Conservation (phyloP, 164 flowering plant genomes). For the Taxillus chinensis region DNA sequence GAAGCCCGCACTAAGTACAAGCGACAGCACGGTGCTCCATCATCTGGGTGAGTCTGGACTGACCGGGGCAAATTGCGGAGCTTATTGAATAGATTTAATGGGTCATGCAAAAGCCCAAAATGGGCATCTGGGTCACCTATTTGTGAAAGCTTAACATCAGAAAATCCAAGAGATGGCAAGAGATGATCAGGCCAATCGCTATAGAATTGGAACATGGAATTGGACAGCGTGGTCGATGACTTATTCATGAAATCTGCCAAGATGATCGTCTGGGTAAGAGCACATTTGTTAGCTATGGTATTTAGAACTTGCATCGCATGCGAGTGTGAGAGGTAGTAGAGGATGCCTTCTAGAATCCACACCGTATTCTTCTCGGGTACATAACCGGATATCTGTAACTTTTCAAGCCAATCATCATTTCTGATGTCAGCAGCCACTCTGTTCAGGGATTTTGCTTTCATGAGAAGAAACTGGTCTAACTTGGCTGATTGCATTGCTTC, state of each 20-base stretch:
- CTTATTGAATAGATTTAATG: slow-evolving; percentile 70
- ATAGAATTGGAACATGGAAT: slow-evolving; percentile 59
- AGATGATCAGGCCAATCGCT: slow-evolving; percentile 92
- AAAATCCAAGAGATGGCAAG: slow-evolving; percentile 74
- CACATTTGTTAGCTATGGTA: slow-evolving; percentile 50
- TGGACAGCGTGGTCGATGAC: slow-evolving; percentile 52
- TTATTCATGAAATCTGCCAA: slow-evolving; percentile 91
- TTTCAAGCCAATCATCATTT: slow-evolving; percentile 59
- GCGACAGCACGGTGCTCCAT: slow-evolving; percentile 76
- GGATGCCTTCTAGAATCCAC: slow-evolving; percentile 85
- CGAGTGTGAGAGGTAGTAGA: slow-evolving; percentile 56
- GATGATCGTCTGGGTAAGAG: slow-evolving; percentile 50
- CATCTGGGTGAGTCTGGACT: slow-evolving; percentile 65
- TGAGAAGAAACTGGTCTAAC: slow-evolving; percentile 22
- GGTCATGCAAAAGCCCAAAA: slow-evolving; percentile 74
- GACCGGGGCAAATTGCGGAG: slow-evolving; percentile 72
- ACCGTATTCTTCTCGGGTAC: slow-evolving; percentile 59
- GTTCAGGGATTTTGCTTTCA: slow-evolving; percentile 61
- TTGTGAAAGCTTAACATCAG: slow-evolving; percentile 69
- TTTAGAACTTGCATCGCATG: slow-evolving; percentile 66
- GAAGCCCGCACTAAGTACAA: slow-evolving; percentile 76
- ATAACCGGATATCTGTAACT: slow-evolving; percentile 65
- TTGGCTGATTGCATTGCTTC: slow-evolving; percentile 39
- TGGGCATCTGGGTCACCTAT: slow-evolving; percentile 92
- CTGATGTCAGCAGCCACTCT: slow-evolving; percentile 76